Percentiles rank a stretch among this genome's conserved stretches.
Conservation (phyloP, 2,329 filamentous ascomycete genomes). For the Colletotrichum somersetense region DNA sequence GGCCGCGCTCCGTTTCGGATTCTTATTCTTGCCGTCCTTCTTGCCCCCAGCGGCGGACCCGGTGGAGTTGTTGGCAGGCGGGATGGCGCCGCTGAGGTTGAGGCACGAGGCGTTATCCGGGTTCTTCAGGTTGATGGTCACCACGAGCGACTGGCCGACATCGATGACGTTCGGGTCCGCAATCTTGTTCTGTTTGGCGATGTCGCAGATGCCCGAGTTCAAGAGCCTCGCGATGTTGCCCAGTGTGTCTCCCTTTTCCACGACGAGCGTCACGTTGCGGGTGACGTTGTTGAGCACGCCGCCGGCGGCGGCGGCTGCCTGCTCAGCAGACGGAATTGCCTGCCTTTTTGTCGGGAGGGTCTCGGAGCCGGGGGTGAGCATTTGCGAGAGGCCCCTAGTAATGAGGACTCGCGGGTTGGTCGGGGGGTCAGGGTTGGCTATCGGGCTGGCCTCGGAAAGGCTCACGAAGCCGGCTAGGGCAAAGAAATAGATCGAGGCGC, state of each 20-base stretch:
- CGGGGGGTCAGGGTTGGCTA: neutral
- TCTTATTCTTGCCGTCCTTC: constrained; percentile 5
- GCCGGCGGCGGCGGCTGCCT: neutral
- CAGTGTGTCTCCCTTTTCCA: constrained; percentile 24
- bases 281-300: constrained; percentile 13
- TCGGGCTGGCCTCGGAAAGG: constrained; percentile 25
- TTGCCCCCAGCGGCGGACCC: neutral
- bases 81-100: constrained; percentile 15
- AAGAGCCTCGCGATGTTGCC: constrained; percentile 28
- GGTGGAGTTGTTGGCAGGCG: constrained; percentile 8
- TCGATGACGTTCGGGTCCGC: constrained; percentile 31
- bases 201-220: constrained; percentile 40
- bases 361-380: constrained; percentile 13
- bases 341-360: constrained; percentile 17
- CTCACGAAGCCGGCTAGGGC: constrained; percentile 21
- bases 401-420: constrained; percentile 16
- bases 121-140: constrained; percentile 28
- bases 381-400: constrained; percentile 13
- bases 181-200: constrained; percentile 33
- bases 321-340: neutral
- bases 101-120: constrained; percentile 35
- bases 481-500: constrained; percentile 24
- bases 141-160: constrained; percentile 11
- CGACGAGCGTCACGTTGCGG: constrained; percentile 23
- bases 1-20: constrained; percentile 3